phyloP scores from a whole-genome alignment of 169 alveolate genomes.

The Cryptosporidium tyzzeri region DNA sequence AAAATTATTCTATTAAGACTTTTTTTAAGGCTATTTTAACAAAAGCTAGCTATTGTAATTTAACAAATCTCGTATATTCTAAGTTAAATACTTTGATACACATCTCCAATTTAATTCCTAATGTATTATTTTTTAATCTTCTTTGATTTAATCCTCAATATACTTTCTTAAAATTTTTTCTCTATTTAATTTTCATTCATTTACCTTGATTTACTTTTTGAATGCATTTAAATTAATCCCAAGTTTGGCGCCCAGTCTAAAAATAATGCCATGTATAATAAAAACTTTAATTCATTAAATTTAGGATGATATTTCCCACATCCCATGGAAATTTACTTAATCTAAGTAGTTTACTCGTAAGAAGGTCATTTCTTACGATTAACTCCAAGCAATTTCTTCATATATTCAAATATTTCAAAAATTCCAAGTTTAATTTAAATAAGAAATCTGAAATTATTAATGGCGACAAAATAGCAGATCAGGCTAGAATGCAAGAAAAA shows the following conservation, averaged over 20 bases:
- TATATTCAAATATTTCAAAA: neutral
- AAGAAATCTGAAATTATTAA: neutral
- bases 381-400: neutral
- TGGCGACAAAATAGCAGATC: slow-evolving; percentile 44
- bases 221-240: neutral
- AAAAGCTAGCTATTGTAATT: no score
- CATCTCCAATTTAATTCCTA: neutral
- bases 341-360: neutral
- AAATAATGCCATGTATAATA: neutral
- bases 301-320: neutral
- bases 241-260: slow-evolving; percentile 14
- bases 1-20: neutral
- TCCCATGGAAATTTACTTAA: neutral
- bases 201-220: neutral
- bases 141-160: no score
- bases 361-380: neutral
- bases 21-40: neutral
- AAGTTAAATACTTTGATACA: neutral
- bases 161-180: no score
- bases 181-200: neutral
- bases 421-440: neutral
- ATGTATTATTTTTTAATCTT: no score
- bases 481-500: slow-evolving; percentile 10
- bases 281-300: neutral
- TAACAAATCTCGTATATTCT: neutral